A percentile compares a stretch with the other conserved stretches of the same genome.
Evolutionary conservation across 768 basidiomycete genomes (phyloP).

Genomic region (Lentinula detonsa): DNA sequence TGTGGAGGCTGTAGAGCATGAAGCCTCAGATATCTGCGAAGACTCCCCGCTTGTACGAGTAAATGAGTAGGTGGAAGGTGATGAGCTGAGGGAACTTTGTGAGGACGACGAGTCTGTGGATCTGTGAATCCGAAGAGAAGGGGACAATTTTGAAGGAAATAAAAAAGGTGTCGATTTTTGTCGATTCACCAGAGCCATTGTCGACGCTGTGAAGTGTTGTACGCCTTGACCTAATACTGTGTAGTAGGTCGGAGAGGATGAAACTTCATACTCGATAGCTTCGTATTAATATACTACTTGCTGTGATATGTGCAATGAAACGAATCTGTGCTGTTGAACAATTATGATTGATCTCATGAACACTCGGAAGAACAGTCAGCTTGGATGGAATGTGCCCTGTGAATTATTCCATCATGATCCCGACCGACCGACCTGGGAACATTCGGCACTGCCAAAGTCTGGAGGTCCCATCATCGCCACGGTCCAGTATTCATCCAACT

Average conservation of each 20-base stretch:
- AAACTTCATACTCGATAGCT: not conserved
- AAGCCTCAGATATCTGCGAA: not conserved
- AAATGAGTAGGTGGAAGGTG: not conserved
- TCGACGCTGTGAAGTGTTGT: not conserved
- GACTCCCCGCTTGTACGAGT: not conserved
- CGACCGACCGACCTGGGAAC: not conserved
- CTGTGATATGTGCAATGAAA: not conserved
- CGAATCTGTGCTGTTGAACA: not conserved
- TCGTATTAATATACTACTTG: conserved; percentile 1
- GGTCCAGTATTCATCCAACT: not conserved
- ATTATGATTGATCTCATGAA: not conserved
- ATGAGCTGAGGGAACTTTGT: conserved; percentile 37
- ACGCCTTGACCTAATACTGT: not conserved
- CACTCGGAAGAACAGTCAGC: not conserved
- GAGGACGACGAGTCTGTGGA: conserved; percentile 50
- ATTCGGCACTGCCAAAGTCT: not conserved
- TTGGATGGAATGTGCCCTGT: not conserved
- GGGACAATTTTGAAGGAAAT: conserved; percentile 23
- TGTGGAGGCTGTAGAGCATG: not conserved
- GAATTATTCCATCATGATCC: not conserved
- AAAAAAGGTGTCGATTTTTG: conserved; percentile 13
- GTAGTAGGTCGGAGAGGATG: not conserved
- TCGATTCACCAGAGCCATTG: not conserved
- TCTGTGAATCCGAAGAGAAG: conserved; percentile 50
- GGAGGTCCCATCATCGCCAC: not conserved